These are phyloP conservation scores for Suhomyces taliae DNA, from an alignment of 1,139 yeast genomes.

Conservation along the genomic window DNA sequence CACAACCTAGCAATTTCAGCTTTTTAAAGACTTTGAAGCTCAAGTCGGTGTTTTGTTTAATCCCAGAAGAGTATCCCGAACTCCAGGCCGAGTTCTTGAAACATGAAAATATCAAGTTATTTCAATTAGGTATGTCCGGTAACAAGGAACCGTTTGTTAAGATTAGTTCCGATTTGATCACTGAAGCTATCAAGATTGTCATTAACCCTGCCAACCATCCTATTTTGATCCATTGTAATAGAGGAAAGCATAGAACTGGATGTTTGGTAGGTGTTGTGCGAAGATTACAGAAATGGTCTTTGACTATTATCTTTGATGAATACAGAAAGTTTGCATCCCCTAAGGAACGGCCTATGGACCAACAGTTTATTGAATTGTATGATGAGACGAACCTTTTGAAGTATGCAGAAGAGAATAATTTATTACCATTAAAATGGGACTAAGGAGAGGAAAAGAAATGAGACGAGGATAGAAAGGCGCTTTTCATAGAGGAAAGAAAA, in stretches of 20 bases:
- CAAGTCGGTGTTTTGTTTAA: slow-evolving; percentile 76
- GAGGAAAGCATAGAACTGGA: slow-evolving; percentile 97
- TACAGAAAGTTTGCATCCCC: slow-evolving; percentile 93
- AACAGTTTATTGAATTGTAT: slow-evolving; percentile 89
- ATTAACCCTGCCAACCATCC: slow-evolving; percentile 88
- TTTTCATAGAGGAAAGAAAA: no score
- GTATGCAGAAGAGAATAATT: slow-evolving; percentile 50
- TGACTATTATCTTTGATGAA: slow-evolving; percentile 92
- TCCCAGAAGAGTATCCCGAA: slow-evolving; percentile 88
- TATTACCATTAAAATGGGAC: slow-evolving; percentile 73
- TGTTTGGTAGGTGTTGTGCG: slow-evolving; percentile 92
- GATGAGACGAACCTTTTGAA: slow-evolving; percentile 60
- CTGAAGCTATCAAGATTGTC: slow-evolving; percentile 79
- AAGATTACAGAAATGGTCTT: slow-evolving; percentile 85
- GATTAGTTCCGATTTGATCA: slow-evolving; percentile 72
- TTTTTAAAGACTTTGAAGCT: slow-evolving; percentile 63
- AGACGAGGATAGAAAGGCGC: no score
- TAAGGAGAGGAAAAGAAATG: not conserved
- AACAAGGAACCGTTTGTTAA: slow-evolving; percentile 94
- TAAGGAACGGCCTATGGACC: slow-evolving; percentile 91
- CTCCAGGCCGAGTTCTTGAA: slow-evolving; percentile 67
- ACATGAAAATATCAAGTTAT: slow-evolving; percentile 61
- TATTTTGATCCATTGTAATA: slow-evolving; percentile 85
- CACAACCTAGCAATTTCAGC: slow-evolving; percentile 75
- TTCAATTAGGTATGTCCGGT: slow-evolving; percentile 92